Base-by-base conservation (phyloP, 176 grass and related monocot species). In the Miscanthus lutarioriparius region DNA sequence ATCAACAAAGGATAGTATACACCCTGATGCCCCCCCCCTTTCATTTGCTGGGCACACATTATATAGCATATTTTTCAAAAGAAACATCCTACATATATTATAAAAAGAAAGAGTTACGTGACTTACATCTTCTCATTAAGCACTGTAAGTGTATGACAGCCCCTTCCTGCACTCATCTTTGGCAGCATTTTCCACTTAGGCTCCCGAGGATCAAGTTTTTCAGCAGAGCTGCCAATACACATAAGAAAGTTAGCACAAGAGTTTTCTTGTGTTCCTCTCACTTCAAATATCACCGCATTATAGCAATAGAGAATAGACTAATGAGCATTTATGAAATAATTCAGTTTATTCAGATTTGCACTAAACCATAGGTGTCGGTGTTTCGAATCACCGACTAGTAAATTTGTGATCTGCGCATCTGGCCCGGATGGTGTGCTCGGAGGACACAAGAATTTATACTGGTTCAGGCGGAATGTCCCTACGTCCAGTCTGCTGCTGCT, bases 131-230 rank as follows among this genome's bases (percentile, higher is more conserved):
- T 97, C 13, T 86, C 90, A 32, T 88, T 49, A 66, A 93, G 75
- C 23, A 93, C 82, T 25, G 87, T 56, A 22, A 95, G 45, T 1
- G 92, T 89, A 71, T 95, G 92, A 39, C 88, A 92, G 40, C 92
- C 91, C 75, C 89, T 93, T 89, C 75, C 88, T 28, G 85, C 10
- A 75, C 86, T 95, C 95, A 97, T 91, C 43, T 36, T 86, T 59
- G 95, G 87, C 56, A 91, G 83, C 40, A 44, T 76, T 61, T 86
- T 95, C 95, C 95, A 97, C 7, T 84, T 82, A 64, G 82, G 82
- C 75, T 97, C 92, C 67, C 95, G 83, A 74, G 87, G 87, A 85
- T 97, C 95, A 72, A 90, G 88, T 79, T 86, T 94, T 84, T 97
- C 95, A 63, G 85, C 88, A 87, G 90, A 92, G 33, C 92, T 97